phyloP scores from a whole-genome alignment of 371 early-diverging fungal genomes.

The Mortierella sp. region DNA sequence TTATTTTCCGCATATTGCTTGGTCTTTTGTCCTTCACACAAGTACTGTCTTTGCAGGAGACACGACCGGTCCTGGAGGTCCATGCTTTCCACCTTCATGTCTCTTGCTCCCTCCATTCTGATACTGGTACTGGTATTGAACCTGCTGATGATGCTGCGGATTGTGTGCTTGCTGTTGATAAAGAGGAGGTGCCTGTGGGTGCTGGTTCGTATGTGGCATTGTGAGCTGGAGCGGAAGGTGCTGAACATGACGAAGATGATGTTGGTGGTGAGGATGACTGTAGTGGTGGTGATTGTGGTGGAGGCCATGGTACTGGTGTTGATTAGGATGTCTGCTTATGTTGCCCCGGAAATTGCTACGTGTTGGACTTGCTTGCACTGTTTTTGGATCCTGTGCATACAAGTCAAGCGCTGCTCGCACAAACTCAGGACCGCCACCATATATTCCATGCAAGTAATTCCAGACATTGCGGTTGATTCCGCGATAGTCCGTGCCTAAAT shows the following conservation, averaged over 20 bases:
- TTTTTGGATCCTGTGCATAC: slow-evolving; percentile 43
- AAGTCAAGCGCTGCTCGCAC: slow-evolving; percentile 41
- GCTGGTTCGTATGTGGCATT: too few relatives aligned
- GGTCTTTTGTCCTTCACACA: background rate
- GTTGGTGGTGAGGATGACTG: background rate
- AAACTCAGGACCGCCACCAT: slow-evolving; percentile 51
- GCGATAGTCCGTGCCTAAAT: slow-evolving; percentile 40
- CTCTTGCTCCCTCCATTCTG: slow-evolving; percentile 11
- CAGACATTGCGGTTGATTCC: slow-evolving; percentile 37
- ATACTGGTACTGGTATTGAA: slow-evolving; percentile 2
- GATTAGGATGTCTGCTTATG: background rate
- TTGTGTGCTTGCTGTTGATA: too few relatives aligned
- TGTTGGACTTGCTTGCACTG: background rate
- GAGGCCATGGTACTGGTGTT: slow-evolving; percentile 7
- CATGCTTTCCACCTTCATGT: background rate
- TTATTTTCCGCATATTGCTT: too few relatives aligned
- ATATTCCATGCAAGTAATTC: slow-evolving; percentile 36
- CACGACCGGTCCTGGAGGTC: background rate
- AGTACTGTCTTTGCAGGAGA: slow-evolving; percentile 6
- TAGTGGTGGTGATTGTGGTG: background rate
- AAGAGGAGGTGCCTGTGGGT: too few relatives aligned
- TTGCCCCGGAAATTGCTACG: background rate
- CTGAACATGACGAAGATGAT: background rate
- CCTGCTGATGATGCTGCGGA: slow-evolving; percentile 4
- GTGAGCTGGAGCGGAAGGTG: background rate